Base-by-base conservation (phyloP, 441 rosid species). In the Viola pubescens region DNA sequence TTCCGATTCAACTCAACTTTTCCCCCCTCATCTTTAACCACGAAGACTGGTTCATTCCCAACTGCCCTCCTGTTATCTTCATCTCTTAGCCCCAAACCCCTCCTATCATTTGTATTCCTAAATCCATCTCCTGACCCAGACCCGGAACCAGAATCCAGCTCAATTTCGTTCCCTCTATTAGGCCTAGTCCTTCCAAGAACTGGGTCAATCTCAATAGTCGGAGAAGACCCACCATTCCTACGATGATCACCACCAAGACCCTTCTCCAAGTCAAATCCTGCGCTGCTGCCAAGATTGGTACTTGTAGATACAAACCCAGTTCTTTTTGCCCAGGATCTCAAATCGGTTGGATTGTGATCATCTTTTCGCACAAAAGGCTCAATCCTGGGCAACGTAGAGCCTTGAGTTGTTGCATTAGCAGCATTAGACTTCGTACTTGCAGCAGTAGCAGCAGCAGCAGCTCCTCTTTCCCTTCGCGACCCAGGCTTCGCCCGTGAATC, bases 131-230 rank as follows among this genome's bases (percentile, higher is more conserved):
- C 68, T 6, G 68, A 9, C 59, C 70, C 71, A 48, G 71, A 45
- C 6, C 54, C 54, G 4, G 54, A 10, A 57, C 61, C 80, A 41
- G 66, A 58, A 49, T 73, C 87, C 47, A 44, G 71, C 55, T 86
- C 94, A 57, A 84, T 82, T 51, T 82, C 98, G 19, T 55, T 16
- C 37, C 75, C 78, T 54, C 73, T 67, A 37, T 39, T 56, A 48
- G 60, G 81, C 70, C 76, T 79, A 11, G 79, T 75, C 71, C 86
- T 85, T 48, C 95, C 94, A n/a, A 82, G 71, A 80, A 85, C 49
- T 34, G 84, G 89, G 68, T 85, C 91, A 59, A 81, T 77, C 62
- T 85, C 91, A 50, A 74, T 76, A 63, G 75, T 77, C 4, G 79
- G 87, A 48, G 94, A 89, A 7, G 84, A 63, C 37, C 78, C 79